Evolutionary conservation across 371 early-diverging fungal genomes (phyloP).

Genomic region (Mucor racemosus): DNA sequence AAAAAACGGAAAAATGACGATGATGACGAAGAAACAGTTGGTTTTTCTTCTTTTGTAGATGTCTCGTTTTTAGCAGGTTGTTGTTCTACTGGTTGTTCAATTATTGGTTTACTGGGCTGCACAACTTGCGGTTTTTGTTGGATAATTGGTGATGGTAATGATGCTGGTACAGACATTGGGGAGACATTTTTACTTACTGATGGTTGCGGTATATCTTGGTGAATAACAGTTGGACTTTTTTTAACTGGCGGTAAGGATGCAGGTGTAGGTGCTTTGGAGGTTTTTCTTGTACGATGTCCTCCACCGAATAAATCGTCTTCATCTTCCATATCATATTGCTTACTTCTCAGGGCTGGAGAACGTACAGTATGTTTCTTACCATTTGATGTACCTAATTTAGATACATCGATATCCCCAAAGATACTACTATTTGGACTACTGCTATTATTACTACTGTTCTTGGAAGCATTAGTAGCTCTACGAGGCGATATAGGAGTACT

Average conservation of each 20-base stretch:
- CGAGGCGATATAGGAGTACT: constrained; percentile 21
- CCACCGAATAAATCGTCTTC: constrained; percentile 9
- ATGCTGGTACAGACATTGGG: background rate
- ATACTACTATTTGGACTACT: constrained; percentile 26
- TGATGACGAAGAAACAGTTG: background rate
- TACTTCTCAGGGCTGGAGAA: background rate
- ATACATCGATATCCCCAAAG: constrained; percentile 55
- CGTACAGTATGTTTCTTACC: constrained; percentile 1
- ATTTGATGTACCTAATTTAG: constrained; percentile 36
- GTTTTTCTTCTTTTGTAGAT: constrained; percentile 6
- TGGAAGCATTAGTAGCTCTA: background rate
- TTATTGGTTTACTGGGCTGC: background rate
- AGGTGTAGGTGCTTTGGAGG: background rate
- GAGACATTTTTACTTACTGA: background rate
- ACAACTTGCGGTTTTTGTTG: background rate
- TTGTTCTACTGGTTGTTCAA: background rate
- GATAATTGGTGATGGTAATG: background rate
- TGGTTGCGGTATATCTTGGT: background rate
- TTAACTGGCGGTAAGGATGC: background rate
- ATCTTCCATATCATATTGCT: constrained; percentile 26
- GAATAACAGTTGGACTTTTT: background rate
- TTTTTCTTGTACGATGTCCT: constrained; percentile 5
- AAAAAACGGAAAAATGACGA: constrained; percentile 19
- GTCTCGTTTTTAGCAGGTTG: background rate
- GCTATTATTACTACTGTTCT: too few relatives aligned